These are phyloP conservation scores for Fusarium newnesense DNA, from an alignment of 2,329 filamentous ascomycete species.

Conservation along the genomic window DNA sequence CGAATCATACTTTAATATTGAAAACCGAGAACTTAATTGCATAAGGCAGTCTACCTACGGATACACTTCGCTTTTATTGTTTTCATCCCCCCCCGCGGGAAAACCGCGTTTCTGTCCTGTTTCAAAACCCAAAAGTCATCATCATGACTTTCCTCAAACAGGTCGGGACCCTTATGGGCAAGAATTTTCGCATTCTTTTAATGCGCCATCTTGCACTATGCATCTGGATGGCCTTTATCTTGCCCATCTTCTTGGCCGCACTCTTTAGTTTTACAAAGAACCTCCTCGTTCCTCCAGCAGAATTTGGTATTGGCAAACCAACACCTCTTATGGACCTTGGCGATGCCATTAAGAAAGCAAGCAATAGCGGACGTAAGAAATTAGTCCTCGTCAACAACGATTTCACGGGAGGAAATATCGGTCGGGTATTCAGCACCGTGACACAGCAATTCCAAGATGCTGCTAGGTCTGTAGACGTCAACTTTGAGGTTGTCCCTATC, in stretches of 20 bases:
- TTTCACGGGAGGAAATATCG: slow-evolving; percentile 74
- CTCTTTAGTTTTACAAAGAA: slow-evolving; percentile 80
- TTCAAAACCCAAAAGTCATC: slow-evolving; percentile 5
- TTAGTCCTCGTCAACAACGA: slow-evolving; percentile 85
- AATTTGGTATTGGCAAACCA: slow-evolving; percentile 76
- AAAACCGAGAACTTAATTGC: background rate
- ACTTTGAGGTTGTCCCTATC: slow-evolving; percentile 65
- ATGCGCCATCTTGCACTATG: slow-evolving; percentile 64
- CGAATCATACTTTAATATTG: background rate
- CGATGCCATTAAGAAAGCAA: slow-evolving; percentile 69
- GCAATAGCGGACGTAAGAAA: slow-evolving; percentile 68
- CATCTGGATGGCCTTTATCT: slow-evolving; percentile 65
- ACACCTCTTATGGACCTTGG: slow-evolving; percentile 71
- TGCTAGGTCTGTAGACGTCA: slow-evolving; percentile 63
- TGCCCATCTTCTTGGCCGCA: slow-evolving; percentile 67
- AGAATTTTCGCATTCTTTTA: slow-evolving; percentile 70
- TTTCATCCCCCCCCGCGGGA: background rate
- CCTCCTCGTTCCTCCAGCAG: slow-evolving; percentile 81
- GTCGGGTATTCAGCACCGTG: slow-evolving; percentile 73
- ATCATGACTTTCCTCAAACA: slow-evolving; percentile 66
- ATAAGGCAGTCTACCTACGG: background rate
- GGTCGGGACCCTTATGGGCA: slow-evolving; percentile 68
- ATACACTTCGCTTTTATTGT: background rate
- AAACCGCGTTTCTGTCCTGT: background rate
- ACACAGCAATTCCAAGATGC: slow-evolving; percentile 65